Conservation (phyloP, 257 asterid genomes). For the Verbena officinalis region DNA sequence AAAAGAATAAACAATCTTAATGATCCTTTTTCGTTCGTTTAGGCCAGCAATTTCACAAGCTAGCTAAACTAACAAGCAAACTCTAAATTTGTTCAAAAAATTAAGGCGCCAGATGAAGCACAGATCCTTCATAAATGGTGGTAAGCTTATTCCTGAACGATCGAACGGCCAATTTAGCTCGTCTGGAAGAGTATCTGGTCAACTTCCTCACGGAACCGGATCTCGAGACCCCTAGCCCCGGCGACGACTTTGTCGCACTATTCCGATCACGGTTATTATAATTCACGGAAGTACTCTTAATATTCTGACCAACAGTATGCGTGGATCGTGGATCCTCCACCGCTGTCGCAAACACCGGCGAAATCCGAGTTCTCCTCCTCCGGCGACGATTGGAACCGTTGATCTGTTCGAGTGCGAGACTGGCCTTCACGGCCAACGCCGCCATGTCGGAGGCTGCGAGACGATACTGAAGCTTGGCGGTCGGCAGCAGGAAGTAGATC, state of each 20-base stretch:
- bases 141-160: constrained; percentile 54
- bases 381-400: constrained; percentile 32
- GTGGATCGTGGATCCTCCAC: constrained; percentile 28
- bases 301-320: constrained; percentile 21
- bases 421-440: constrained; percentile 76
- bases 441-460: constrained; percentile 77
- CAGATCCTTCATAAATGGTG: constrained; percentile 67
- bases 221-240: constrained; percentile 35
- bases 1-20: not conserved
- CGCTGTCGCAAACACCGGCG: constrained; percentile 37
- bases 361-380: constrained; percentile 43
- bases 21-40: not conserved
- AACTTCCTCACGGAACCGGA: constrained; percentile 52
- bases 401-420: constrained; percentile 53
- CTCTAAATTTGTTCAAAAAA: not conserved
- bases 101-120: constrained; percentile 10
- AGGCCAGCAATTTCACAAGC: not conserved
- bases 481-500: constrained; percentile 64
- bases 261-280: not conserved
- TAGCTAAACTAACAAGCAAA: not conserved
- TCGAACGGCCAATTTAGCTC: constrained; percentile 66
- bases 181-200: constrained; percentile 58
- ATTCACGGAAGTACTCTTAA: not conserved
- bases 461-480: constrained; percentile 44
- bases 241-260: not conserved